Evolutionary conservation across 1,139 yeast genomes (phyloP).

Genomic region (Blastobotrys apis): DNA sequence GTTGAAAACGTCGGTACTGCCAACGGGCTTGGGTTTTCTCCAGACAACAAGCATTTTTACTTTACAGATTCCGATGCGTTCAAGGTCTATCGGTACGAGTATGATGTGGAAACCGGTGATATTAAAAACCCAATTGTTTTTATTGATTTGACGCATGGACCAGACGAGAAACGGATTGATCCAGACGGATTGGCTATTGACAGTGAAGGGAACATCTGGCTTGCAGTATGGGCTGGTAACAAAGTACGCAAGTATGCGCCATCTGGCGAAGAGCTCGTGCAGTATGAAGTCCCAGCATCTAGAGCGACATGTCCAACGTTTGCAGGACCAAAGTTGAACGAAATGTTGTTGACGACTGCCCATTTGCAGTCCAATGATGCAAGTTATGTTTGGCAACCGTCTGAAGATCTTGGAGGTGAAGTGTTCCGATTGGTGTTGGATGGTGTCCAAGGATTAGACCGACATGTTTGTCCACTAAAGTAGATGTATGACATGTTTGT

Average conservation of each 20-base stretch:
- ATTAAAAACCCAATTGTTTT: constrained; percentile 44
- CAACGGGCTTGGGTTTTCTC: constrained; percentile 75
- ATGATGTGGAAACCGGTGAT: constrained; percentile 45
- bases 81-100: constrained; percentile 60
- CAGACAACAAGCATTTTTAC: constrained; percentile 48
- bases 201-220: constrained; percentile 56
- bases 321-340: constrained; percentile 59
- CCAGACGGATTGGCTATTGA: constrained; percentile 83
- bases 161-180: constrained; percentile 53
- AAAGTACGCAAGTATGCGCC: constrained; percentile 49
- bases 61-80: constrained; percentile 69
- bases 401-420: constrained; percentile 57
- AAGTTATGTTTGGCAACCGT: constrained; percentile 21
- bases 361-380: constrained; percentile 44
- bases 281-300: constrained; percentile 55
- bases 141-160: constrained; percentile 46
- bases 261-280: constrained; percentile 50
- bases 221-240: constrained; percentile 63
- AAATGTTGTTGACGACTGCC: constrained; percentile 67
- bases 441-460: constrained; percentile 19
- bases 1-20: constrained; percentile 24
- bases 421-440: constrained; percentile 40
- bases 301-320: constrained; percentile 66
- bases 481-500: constrained; percentile 25
- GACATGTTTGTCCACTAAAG: constrained; percentile 10